These are phyloP conservation scores for Cetraspora pellucida DNA, from an alignment of 192 early-diverging fungal species.

Conservation along the genomic window DNA sequence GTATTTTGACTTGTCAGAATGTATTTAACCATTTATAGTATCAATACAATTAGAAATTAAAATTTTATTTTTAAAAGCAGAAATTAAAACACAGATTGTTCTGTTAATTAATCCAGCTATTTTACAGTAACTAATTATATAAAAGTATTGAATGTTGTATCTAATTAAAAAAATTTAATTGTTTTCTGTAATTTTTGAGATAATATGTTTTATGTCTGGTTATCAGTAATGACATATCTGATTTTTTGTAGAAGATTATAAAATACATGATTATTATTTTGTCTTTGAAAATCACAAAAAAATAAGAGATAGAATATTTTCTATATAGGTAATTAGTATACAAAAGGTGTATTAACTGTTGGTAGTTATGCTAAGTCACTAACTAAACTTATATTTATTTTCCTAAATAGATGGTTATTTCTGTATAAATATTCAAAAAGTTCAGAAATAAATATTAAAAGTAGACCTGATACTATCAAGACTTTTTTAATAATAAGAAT, in stretches of 20 bases:
- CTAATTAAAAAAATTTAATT: neutral
- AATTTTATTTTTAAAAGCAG: no score
- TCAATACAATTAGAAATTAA: no score
- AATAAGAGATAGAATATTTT: slow-evolving; percentile 16
- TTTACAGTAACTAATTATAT: no score
- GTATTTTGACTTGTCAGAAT: neutral
- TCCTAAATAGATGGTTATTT: neutral
- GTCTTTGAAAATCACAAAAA: neutral
- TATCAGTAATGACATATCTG: neutral
- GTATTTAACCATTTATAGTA: no score
- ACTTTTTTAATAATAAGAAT: slow-evolving; percentile 10
- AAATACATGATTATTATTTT: neutral
- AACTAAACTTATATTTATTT: neutral
- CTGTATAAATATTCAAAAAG: neutral
- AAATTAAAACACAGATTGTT: no score
- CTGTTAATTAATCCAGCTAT: no score
- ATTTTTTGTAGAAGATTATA: slow-evolving; percentile 2
- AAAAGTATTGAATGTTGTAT: neutral
- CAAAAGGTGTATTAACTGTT: neutral
- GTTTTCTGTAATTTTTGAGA: neutral
- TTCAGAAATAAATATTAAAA: slow-evolving; percentile 1
- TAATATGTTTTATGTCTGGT: neutral
- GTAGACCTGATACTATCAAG: neutral
- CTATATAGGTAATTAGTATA: slow-evolving; percentile 2
- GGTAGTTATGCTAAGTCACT: neutral